Conservation (phyloP, 2,329 filamentous ascomycete genomes). For the Alternaria atra region DNA sequence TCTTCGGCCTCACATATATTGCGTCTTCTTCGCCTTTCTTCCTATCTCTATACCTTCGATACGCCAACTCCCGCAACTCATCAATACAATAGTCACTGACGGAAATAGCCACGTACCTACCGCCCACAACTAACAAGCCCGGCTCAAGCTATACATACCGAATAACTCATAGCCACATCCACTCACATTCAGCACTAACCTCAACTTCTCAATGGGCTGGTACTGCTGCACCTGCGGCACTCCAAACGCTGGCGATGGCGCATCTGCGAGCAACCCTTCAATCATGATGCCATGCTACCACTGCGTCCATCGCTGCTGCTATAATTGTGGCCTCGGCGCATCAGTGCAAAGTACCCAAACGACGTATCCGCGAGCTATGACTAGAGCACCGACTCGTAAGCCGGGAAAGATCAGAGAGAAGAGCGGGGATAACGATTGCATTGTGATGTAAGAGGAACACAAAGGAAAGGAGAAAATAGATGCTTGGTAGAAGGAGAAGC, state of each 20-base stretch:
- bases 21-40: not conserved
- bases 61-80: not conserved
- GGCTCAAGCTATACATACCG: not conserved
- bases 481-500: not conserved
- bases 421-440: not conserved
- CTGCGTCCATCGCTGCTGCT: not conserved
- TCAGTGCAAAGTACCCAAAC: not conserved
- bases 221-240: constrained; percentile 1
- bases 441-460: not conserved
- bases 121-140: not conserved
- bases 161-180: no score
- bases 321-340: not conserved
- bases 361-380: not conserved
- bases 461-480: not conserved
- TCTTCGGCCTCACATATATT: not conserved
- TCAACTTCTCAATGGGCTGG: not conserved
- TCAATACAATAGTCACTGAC: not conserved
- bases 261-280: not conserved
- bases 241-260: not conserved
- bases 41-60: not conserved
- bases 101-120: not conserved
- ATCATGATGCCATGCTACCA: not conserved
- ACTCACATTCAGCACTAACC: not conserved
- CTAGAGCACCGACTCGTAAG: not conserved
- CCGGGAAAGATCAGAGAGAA: not conserved